Evolutionary conservation across 2,329 filamentous ascomycete species (phyloP).

Genomic region (Leptoxyphium fumago): DNA sequence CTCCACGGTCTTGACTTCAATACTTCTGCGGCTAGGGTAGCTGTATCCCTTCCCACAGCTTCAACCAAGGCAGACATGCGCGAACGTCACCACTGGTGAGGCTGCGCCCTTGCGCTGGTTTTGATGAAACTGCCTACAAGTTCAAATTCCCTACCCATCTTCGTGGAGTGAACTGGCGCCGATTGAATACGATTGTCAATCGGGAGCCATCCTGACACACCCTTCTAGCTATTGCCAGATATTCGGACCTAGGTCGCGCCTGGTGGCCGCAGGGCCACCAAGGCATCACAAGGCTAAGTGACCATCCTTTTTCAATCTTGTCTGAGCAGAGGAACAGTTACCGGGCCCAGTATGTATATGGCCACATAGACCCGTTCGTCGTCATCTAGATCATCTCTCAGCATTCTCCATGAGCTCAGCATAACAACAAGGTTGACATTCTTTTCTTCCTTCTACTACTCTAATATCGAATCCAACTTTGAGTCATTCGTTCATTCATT

Average conservation of each 20-base stretch:
- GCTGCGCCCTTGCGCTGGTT: conserved; percentile 15
- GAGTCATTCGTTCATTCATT: conserved; percentile 32
- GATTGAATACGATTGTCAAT: background rate
- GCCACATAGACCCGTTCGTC: background rate
- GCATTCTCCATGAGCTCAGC: conserved; percentile 4
- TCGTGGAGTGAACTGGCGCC: background rate
- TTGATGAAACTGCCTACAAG: conserved; percentile 12
- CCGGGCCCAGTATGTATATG: conserved; percentile 8
- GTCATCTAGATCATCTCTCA: background rate
- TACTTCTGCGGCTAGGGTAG: background rate
- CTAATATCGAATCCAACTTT: conserved; percentile 7
- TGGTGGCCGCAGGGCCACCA: conserved; percentile 11
- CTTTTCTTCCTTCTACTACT: background rate
- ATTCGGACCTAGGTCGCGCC: conserved; percentile 15
- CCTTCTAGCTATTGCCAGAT: background rate
- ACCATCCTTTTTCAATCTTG: conserved; percentile 10
- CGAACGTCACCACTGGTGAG: background rate
- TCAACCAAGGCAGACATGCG: background rate
- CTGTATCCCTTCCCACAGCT: background rate
- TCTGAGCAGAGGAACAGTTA: conserved; percentile 5
- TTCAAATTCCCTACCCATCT: background rate
- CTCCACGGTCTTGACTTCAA: background rate
- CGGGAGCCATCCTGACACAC: background rate
- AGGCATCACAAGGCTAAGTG: conserved; percentile 19
- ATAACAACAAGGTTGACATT: background rate